phyloP scores from a whole-genome alignment of 306 rosid species.

The Quercus variabilis region DNA sequence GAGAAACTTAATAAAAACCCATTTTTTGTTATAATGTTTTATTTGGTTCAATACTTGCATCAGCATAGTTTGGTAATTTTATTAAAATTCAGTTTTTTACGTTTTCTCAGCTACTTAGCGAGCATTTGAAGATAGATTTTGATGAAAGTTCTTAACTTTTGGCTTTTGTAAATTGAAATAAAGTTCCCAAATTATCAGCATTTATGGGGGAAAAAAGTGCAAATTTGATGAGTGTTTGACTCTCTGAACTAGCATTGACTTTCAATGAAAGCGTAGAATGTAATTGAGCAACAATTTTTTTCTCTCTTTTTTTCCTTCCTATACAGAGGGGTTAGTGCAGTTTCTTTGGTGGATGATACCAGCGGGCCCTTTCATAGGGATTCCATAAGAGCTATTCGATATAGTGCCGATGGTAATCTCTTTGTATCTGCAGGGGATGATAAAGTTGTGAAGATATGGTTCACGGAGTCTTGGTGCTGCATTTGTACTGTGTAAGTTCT shows the following conservation, averaged over 20 bases:
- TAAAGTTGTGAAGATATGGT: constrained; percentile 84
- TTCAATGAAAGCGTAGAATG: not conserved
- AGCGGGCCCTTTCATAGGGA: constrained; percentile 49
- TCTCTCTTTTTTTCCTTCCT: not conserved
- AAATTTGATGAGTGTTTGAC: no score
- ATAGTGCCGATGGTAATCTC: constrained; percentile 62
- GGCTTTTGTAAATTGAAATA: no score
- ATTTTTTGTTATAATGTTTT: not conserved
- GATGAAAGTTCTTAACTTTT: not conserved
- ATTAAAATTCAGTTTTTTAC: not conserved
- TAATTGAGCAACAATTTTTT: not conserved
- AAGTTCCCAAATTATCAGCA: no score
- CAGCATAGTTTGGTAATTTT: not conserved
- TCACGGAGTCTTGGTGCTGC: constrained; percentile 70
- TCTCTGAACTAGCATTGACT: not conserved
- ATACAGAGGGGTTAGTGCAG: constrained; percentile 52
- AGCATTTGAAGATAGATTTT: not conserved
- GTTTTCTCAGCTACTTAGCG: not conserved
- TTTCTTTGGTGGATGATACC: constrained; percentile 53
- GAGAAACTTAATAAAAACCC: not conserved
- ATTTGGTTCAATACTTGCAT: not conserved
- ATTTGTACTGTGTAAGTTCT: constrained; percentile 62
- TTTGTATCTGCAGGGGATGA: constrained; percentile 92
- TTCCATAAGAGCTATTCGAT: constrained; percentile 73
- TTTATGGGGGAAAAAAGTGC: no score